Evolutionary conservation across 768 basidiomycete genomes (phyloP), one percentile per base, ranked within the genome.

Genomic region (Auricularia sp.): DNA sequence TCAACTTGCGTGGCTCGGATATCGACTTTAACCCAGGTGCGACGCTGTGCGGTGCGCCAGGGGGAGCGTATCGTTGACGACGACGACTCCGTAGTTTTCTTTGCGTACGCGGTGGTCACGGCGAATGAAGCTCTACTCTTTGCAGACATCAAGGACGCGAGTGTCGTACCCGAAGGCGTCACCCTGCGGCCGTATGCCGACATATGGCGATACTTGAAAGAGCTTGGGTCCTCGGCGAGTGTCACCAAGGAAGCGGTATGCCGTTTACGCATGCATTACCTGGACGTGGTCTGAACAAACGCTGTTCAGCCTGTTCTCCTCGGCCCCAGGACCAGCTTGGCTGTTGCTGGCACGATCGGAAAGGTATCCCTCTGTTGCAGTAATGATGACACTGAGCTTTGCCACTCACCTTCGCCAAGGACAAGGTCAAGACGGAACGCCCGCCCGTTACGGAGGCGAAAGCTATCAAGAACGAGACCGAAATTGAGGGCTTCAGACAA

Each of bases 1-100:
- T 93, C 77, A 95, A 98, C 74, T 78, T 99, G 36, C 87, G 96
- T 66, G 95, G 94, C 1, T 83, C 86, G 2, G 96, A 98, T 72
- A 95, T 98, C 70, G 86, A 87, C 39, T 98, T 83, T 76, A 98
- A 97, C 66, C 87, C 87, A 3, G 85, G 85, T 80, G 67, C 36
- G 68, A 43, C 39, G 56, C 10, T 8, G 18, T 1, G 51, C 21
- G 58, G 43, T 16, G 61, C 29, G 3, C 42, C n/a, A 51, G 35
- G 4, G 36, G 34, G 2, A 36, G 3, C 2, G 43, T 42, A 58
- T 23, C n/a, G 44, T 29, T 61, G 12, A n/a, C 29, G 56, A 66
- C 16, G n/a, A 61, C 5, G 11, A 1, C 7, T 6, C 10, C 47
- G 16, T 70, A 88, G 92, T 97, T 18, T 96, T 97, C 80, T 98